Evolutionary conservation across 176 grass and related monocot species (phyloP), one percentile per base, ranked within the genome.

Genomic region (Raddia distichophylla): DNA sequence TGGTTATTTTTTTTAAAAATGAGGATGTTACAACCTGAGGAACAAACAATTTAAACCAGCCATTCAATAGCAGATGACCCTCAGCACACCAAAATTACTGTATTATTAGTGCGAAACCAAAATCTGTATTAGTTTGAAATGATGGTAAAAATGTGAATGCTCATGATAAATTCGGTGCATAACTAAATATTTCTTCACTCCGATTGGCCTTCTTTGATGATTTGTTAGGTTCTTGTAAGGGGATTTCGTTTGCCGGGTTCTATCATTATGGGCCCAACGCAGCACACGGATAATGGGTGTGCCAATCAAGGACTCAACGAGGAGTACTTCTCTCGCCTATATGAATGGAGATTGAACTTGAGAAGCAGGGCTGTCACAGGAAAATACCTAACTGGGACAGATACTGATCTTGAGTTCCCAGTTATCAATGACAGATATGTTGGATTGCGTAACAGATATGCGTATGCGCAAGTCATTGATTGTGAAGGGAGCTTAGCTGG

Each of bases 161-260:
- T 27, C 27, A 27, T 27, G 27, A 27, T 27, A 27, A 27, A 27
- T 27, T 27, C 27, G 27, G 27, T 27, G 27, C 27, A 27, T 27
- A 27, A 27, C 27, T 27, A 27, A 27, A 27, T 27, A 27, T 27
- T 27, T 27, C 27, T 27, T 27, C 27, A 27, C 27, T 27, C 27
- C 27, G 27, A 27, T 27, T 27, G 27, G 27, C 27, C 17, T 44
- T 6, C 7, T 44, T 1, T 44, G 43, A 59, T 75, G 53, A 59
- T 58, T 75, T 75, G 13, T 15, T 70, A 82, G 79, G 79, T 82
- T 55, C 55, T 82, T n/a, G n/a, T 72, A 4, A 82, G 52, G 42
- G 79, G 79, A 49, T 71, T 70, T 82, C 66, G 18, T 2, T 13
- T 43, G 46, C 12, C 54, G 1, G 43, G 18, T 34, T 71, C 79